Evolutionary conservation across 352 stramenopile genomes (phyloP), one percentile per base, ranked within the genome.

Genomic region (Pythium angustatum): DNA sequence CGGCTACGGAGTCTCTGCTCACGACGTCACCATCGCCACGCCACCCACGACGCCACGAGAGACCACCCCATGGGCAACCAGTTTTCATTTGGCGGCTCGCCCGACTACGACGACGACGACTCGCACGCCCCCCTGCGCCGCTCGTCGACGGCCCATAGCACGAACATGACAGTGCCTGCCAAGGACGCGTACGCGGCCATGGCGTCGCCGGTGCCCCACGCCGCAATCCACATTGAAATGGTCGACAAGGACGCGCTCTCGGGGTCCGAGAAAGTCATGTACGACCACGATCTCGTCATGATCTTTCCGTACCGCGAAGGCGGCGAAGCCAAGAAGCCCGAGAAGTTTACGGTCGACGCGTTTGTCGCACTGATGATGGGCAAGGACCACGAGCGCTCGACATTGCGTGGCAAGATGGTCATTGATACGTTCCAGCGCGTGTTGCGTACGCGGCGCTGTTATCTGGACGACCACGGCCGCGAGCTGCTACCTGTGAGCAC

Each of bases 211-310:
- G 52, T 55, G 49, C 21, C 38, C 38, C 38, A 50, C 28, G 26
- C 38, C 26, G 63, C 34, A 24, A 48, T 72, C 58, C 65, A 72
- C 9, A 72, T 72, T 45, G 55, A 64, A 28, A 33, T 62, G 38
- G 3, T 44, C 12, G 44, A 70, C 56, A 65, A 60, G 48, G 38
- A 43, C 38, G 60, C 60, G 40, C 24, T 21, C 12, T 67, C 60
- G 31, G 30, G 48, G 26, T 77, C 62, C 26, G 76, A 83, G 31
- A 86, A 83, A 66, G 76, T 71, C 57, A 45, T 91, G 59, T 91
- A 91, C 77, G 85, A 85, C 55, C 69, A 87, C 59, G 85, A 93
- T 62, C 68, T 94, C 49, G 85, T 94, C 56, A 84, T 94, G 81
- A 84, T 92, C 66, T 94, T 94, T 57, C 75, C 83, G 14, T 73